A percentile compares a stretch with the other conserved stretches of the same genome.
These are phyloP conservation scores for Cordyceps militaris DNA, from an alignment of 2,329 filamentous ascomycete species.

Conservation along the genomic window DNA sequence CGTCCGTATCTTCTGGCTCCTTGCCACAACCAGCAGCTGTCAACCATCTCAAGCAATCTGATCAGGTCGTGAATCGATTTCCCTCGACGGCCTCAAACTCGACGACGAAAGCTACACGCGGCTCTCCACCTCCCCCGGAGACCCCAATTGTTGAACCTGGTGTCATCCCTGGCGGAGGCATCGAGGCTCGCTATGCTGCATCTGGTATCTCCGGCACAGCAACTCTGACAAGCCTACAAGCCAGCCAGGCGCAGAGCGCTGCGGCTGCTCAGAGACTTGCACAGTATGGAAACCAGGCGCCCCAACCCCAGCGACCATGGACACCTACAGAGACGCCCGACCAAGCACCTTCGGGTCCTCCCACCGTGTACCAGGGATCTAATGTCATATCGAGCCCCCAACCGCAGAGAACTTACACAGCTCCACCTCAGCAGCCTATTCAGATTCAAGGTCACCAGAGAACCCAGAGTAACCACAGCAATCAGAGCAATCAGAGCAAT, in stretches of 20 bases:
- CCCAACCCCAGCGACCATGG: conserved; percentile 59
- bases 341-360: conserved; percentile 78
- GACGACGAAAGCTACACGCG: conserved; percentile 83
- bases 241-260: conserved; percentile 58
- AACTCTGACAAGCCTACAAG: conserved; percentile 66
- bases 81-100: conserved; percentile 85
- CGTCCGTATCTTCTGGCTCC: conserved; percentile 27
- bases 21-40: conserved; percentile 14
- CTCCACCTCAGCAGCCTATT: conserved; percentile 32
- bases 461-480: conserved; percentile 18
- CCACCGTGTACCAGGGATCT: conserved; percentile 83
- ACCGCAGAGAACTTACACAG: conserved; percentile 35
- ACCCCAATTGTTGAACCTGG: conserved; percentile 75
- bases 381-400: conserved; percentile 56
- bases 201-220: conserved; percentile 82
- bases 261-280: conserved; percentile 75
- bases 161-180: conserved; percentile 66
- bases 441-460: conserved; percentile 18
- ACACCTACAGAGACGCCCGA: conserved; percentile 89
- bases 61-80: conserved; percentile 53
- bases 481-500: conserved; percentile 18
- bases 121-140: conserved; percentile 90
- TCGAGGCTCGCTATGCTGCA: conserved; percentile 86
- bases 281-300: conserved; percentile 56
- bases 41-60: conserved; percentile 27